These are phyloP conservation scores for Diospyros kaki DNA, from an alignment of 148 eudicot species.

Conservation along the genomic window DNA sequence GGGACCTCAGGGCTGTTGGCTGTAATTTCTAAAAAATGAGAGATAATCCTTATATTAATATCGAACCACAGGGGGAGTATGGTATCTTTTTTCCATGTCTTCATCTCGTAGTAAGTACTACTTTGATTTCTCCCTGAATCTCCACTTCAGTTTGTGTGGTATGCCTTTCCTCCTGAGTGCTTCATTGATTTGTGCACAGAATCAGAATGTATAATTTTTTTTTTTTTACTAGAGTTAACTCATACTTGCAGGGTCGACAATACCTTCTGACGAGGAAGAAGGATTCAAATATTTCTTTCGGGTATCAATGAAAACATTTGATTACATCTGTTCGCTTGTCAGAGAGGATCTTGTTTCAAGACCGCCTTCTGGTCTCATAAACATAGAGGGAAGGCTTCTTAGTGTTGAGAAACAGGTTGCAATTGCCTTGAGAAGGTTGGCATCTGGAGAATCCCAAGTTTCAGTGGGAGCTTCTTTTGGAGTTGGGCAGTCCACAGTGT, in stretches of 20 bases:
- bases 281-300: constrained; percentile 89
- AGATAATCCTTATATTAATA: too few relatives aligned
- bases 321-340: constrained; percentile 85
- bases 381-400: constrained; percentile 95
- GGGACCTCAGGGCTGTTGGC: too few relatives aligned
- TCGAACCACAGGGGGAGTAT: too few relatives aligned
- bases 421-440: constrained; percentile 81
- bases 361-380: constrained; percentile 96
- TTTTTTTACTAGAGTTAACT: background rate
- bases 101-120: too few relatives aligned
- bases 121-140: too few relatives aligned
- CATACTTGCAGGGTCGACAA: constrained; percentile 42
- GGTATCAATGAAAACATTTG: constrained; percentile 80
- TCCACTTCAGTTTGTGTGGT: background rate
- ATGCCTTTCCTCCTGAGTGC: background rate
- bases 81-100: too few relatives aligned
- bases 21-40: too few relatives aligned
- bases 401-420: constrained; percentile 99
- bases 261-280: constrained; percentile 73
- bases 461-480: constrained; percentile 93
- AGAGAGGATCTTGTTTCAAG: constrained; percentile 86
- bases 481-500: constrained; percentile 97
- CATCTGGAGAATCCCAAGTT: constrained; percentile 96
- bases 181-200: background rate
- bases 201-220: background rate